Evolutionary conservation across 2,329 filamentous ascomycete species (phyloP).

Genomic region (Fusarium ambrosium): DNA sequence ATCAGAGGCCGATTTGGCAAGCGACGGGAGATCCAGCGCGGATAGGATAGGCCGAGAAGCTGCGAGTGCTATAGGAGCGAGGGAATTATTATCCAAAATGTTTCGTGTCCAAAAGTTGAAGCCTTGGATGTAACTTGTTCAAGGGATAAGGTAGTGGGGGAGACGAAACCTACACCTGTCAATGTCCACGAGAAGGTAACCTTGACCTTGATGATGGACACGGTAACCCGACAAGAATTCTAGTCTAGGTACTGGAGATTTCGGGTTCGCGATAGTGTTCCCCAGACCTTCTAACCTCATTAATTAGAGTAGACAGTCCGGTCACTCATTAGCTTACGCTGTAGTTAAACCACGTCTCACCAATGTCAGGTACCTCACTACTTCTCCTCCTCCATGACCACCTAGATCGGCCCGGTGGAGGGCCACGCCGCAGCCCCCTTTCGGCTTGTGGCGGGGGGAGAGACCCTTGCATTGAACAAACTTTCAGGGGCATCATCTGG

Average conservation of each 20-base stretch:
- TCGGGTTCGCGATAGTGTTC: not conserved
- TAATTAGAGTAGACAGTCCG: not conserved
- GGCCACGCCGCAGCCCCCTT: constrained; percentile 10
- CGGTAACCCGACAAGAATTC: not conserved
- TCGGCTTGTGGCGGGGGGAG: constrained; percentile 16
- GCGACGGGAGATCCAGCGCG: not conserved
- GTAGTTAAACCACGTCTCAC: not conserved
- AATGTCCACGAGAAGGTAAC: not conserved
- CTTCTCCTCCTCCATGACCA: not conserved
- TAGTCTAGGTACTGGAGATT: not conserved
- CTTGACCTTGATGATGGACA: not conserved
- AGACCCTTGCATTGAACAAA: constrained; percentile 19
- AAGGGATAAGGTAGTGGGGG: constrained; percentile 37
- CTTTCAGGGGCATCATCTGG: constrained; percentile 7
- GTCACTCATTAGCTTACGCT: not conserved
- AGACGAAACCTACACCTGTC: constrained; percentile 5
- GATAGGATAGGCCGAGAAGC: constrained; percentile 1
- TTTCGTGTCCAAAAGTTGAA: constrained; percentile 35
- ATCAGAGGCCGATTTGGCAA: constrained; percentile 11
- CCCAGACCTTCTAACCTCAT: not conserved
- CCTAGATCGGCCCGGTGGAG: not conserved
- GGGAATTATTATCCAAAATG: constrained; percentile 15
- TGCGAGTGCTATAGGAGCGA: constrained; percentile 20
- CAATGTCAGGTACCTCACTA: not conserved
- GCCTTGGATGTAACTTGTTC: constrained; percentile 27